Base-by-base conservation (phyloP, 106 monocot species). In the Cymbidium sinense region DNA sequence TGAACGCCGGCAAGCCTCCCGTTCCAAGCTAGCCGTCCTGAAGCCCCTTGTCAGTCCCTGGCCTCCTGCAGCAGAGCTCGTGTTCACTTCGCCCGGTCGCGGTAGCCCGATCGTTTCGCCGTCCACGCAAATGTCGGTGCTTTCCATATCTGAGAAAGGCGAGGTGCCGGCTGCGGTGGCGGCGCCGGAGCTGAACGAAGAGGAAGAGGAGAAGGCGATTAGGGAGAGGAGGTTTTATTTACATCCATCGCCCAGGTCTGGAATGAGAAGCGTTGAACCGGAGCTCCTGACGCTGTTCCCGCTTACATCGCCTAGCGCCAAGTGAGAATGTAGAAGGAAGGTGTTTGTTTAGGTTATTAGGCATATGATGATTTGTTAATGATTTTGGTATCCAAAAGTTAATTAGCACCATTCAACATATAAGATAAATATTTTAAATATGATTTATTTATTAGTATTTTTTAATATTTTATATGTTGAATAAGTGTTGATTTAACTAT, bases 131-230 rank as follows among this genome's bases (percentile, higher is more conserved):
- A 2, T 84, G 7, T 61, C 84, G 18, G 62, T 39, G 12, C 77
- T 82, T 0, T 34, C 50, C 18, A 50, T 87, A 36, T 73, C 30
- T 27, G 79, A 81, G 8, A n/a, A 47, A 36, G 37, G 37, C 37
- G 37, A 7, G 0, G 13, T 2, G 11, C 15, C 47, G 13, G 1
- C 47, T 13, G 47, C 47, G 13, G 15, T 13, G 2, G 15, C 47
- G 15, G 0, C 13, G 2, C 47, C 47, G 13, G 75, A 47, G 6
- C 62, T 79, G 81, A 76, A 87, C 70, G 74, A 74, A 54, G 87
- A 77, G 20, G 86, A 78, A 35, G 87, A 87, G 50, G 82, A 88
- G 77, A 79, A 50, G 80, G 88, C 88, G 30, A 88, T 88, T n/a
- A 80, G 70, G 70, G 88, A 82, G 64, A 79, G 82, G 80, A 61